Evolutionary conservation across 176 grass and related monocot species (phyloP).

Genomic region (Phyllostachys edulis): DNA sequence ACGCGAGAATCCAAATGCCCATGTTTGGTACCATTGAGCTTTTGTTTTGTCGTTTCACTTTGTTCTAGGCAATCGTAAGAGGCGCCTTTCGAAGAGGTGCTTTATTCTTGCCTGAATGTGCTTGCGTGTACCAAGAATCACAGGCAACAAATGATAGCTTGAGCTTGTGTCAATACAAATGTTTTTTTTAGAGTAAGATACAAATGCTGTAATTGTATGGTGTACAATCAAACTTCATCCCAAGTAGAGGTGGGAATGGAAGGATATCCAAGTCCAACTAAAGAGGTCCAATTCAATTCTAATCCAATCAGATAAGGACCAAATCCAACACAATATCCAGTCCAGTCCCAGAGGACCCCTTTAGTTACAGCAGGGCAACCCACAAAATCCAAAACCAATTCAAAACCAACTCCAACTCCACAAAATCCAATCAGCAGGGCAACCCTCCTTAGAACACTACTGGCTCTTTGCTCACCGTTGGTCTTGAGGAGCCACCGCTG

Average conservation of each 20-base stretch:
- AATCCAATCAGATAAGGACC: too few relatives aligned
- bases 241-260: background rate
- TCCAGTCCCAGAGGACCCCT: too few relatives aligned
- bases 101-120: background rate
- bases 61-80: background rate
- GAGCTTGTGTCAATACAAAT: background rate
- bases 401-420: too few relatives aligned
- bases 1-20: background rate
- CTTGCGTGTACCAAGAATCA: background rate
- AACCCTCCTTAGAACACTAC: too few relatives aligned
- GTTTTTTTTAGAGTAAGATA: background rate
- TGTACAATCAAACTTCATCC: background rate
- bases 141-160: background rate
- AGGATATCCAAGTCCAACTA: too few relatives aligned
- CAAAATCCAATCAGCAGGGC: too few relatives aligned
- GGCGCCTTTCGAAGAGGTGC: background rate
- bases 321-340: too few relatives aligned
- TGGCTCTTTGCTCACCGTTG: too few relatives aligned
- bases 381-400: too few relatives aligned
- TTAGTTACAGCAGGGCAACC: too few relatives aligned
- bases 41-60: background rate
- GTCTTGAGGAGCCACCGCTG: too few relatives aligned
- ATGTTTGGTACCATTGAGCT: background rate
- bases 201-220: background rate
- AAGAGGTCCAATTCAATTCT: too few relatives aligned